Evolutionary conservation across 352 stramenopile genomes (phyloP).

Genomic region (Pythium utonaiense): DNA sequence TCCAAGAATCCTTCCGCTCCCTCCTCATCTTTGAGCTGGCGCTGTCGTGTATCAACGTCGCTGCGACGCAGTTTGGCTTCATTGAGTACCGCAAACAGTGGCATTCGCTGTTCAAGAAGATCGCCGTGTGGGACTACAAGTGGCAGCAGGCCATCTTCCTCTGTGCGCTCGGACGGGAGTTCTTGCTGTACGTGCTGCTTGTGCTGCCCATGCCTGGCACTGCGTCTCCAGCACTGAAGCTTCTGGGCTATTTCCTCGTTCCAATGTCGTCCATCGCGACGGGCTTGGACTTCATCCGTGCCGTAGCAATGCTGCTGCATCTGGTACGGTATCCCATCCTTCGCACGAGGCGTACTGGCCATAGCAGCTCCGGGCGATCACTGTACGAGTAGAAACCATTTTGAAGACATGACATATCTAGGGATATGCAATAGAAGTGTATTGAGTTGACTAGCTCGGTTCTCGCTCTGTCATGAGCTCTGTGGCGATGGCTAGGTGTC

Average conservation of each 20-base stretch:
- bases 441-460: not conserved
- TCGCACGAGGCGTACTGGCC: not conserved
- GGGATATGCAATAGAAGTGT: conserved; percentile 20
- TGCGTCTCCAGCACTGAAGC: conserved; percentile 25
- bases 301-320: conserved; percentile 47
- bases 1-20: conserved; percentile 34
- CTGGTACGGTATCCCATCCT: conserved; percentile 42
- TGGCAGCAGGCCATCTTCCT: conserved; percentile 37
- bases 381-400: conserved; percentile 1
- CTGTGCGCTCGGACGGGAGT: conserved; percentile 55
- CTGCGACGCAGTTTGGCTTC: conserved; percentile 50
- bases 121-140: conserved; percentile 52
- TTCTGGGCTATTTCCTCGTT: conserved; percentile 46
- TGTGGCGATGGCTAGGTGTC: not conserved
- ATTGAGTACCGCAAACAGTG: conserved; percentile 55
- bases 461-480: not conserved
- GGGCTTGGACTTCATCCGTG: conserved; percentile 53
- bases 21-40: conserved; percentile 58
- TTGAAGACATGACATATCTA: conserved; percentile 7
- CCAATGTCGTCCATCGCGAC: conserved; percentile 56
- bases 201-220: conserved; percentile 39
- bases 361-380: not conserved
- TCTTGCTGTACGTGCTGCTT: conserved; percentile 60
- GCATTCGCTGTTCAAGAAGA: conserved; percentile 60
- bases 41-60: conserved; percentile 49